These are phyloP conservation scores for Eutypa lata DNA, from an alignment of 2,329 filamentous ascomycete species.

Conservation along the genomic window DNA sequence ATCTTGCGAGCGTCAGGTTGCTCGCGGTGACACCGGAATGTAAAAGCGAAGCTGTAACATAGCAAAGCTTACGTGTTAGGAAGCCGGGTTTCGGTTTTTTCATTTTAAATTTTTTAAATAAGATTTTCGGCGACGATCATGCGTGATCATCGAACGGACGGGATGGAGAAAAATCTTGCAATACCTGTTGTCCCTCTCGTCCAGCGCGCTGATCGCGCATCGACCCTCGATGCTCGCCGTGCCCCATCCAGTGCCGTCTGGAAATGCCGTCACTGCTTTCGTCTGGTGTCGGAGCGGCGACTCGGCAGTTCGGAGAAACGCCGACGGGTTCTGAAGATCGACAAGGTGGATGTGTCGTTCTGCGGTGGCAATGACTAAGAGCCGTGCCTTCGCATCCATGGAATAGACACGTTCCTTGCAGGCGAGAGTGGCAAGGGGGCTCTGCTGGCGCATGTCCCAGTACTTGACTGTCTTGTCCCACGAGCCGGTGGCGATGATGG, in stretches of 20 bases:
- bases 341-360: slow-evolving; percentile 27
- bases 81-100: not conserved
- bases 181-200: slow-evolving; percentile 20
- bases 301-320: slow-evolving; percentile 11
- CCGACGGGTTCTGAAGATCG: slow-evolving; percentile 24
- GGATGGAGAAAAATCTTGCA: not conserved
- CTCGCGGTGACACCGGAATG: slow-evolving; percentile 32
- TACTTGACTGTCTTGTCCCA: slow-evolving; percentile 58
- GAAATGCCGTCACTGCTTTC: slow-evolving; percentile 20
- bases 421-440: slow-evolving; percentile 37
- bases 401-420: slow-evolving; percentile 48
- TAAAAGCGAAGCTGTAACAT: slow-evolving; percentile 15
- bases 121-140: not conserved
- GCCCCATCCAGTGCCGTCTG: slow-evolving; percentile 27
- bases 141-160: not conserved
- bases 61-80: not conserved
- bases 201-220: slow-evolving; percentile 17
- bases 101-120: too few relatives aligned
- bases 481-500: slow-evolving; percentile 35
- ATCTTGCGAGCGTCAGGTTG: not conserved
- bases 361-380: slow-evolving; percentile 31
- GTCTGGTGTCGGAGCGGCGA: slow-evolving; percentile 28
- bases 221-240: slow-evolving; percentile 29
- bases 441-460: slow-evolving; percentile 51
- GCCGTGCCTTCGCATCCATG: slow-evolving; percentile 27